phyloP scores from a whole-genome alignment of 495 filamentous ascomycete genomes.

The Elasticomyces elasticus region DNA sequence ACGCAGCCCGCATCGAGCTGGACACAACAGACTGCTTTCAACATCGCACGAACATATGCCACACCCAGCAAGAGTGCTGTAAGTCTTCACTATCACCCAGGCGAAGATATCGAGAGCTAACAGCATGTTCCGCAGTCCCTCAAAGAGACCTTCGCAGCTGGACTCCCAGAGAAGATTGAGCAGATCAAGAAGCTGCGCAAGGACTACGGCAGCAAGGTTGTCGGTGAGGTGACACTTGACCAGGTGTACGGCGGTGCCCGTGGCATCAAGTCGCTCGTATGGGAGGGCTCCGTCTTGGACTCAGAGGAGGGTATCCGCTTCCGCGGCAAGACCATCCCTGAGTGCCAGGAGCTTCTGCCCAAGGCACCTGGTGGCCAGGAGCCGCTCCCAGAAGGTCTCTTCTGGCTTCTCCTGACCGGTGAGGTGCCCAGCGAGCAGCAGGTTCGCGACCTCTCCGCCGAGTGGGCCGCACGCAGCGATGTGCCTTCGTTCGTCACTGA shows the following conservation, averaged over 20 bases:
- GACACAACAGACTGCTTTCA: constrained; percentile 13
- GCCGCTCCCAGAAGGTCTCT: constrained; percentile 96
- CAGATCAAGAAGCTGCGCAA: constrained; percentile 97
- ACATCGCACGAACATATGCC: constrained; percentile 16
- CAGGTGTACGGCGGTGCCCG: constrained; percentile 98
- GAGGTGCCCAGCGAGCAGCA: constrained; percentile 96
- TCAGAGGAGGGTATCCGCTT: constrained; percentile 98
- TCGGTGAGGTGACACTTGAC: constrained; percentile 97
- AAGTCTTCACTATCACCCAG: not conserved
- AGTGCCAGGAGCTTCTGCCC: constrained; percentile 93
- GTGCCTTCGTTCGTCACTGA: constrained; percentile 96
- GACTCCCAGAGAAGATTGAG: constrained; percentile 90
- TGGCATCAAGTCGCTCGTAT: constrained; percentile 95
- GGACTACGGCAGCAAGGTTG: constrained; percentile 87
- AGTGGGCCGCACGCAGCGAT: constrained; percentile 95
- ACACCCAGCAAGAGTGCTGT: constrained; percentile 18
- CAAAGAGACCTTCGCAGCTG: constrained; percentile 96
- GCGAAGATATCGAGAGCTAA: not conserved
- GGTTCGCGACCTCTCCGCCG: constrained; percentile 91
- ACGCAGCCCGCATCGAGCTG: constrained; percentile 4
- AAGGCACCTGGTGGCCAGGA: constrained; percentile 93
- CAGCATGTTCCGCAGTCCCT: constrained; percentile 53
- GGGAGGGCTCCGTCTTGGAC: constrained; percentile 98
- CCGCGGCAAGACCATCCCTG: constrained; percentile 94
- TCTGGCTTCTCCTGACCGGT: constrained; percentile 97